Base-by-base conservation (phyloP, 768 basidiomycete genomes). In the Suillus subalutaceus region DNA sequence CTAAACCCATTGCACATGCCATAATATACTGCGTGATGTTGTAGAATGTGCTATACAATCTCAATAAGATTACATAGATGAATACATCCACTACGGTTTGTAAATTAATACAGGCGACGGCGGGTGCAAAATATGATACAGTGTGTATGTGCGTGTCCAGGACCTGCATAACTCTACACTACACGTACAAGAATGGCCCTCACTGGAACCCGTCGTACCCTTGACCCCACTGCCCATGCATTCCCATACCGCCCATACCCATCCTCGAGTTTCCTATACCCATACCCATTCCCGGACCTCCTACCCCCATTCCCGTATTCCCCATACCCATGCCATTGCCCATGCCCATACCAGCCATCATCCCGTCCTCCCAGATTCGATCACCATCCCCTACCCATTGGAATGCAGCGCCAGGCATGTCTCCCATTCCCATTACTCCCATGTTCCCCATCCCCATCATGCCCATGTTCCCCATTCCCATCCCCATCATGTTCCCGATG, bases 301-400 rank as follows among this genome's bases (percentile, higher is more conserved):
- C 59, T 30, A 60, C 59, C 43, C 66, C 63, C 71, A 43, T 67
- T 7, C 64, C 65, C 67, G 75, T 66, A 37, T 65, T 66, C 4
- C 72, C 72, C 74, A 75, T 73, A 0, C 63, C 63, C 41, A 52
- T 64, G 44, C 65, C 65, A n/a, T 60, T 67, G 4, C 67, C 66
- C 74, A 77, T 78, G 0, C 73, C 77, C 71, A 78, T 79, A 46
- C 71, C 69, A 41, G 75, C 78, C 70, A 79, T 82, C 72, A 82
- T 80, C 72, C 86, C 85, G 10, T 80, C 82, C 6, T 80, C 78
- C 32, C 75, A 74, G 75, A 80, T 77, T 0, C 77, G 78, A 10
- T 75, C 77, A 20, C 79, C 79, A 77, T 78, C 78, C 65, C 83
- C 78, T 23, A 72, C 75, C 1, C 76, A 67, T 61, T 78, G 75